Conservation (phyloP, 768 basidiomycete species). For the Cyclocybe cylindracea region DNA sequence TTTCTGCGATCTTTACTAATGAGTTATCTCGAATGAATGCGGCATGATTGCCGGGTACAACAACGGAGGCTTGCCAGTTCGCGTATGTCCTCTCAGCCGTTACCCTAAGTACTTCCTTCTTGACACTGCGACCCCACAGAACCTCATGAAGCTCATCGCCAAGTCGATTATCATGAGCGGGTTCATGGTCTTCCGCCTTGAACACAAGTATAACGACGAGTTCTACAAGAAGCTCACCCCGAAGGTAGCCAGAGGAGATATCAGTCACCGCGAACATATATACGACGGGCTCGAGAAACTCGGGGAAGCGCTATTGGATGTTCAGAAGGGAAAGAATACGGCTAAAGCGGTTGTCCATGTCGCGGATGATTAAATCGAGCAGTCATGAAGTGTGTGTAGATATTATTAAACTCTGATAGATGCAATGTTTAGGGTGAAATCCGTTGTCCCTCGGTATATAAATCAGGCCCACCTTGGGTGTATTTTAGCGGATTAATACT, state of each 20-base stretch:
- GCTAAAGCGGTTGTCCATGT: constrained; percentile 37
- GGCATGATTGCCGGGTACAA: constrained; percentile 44
- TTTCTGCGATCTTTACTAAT: neutral
- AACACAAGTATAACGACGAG: constrained; percentile 35
- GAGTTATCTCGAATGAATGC: constrained; percentile 31
- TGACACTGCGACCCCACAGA: constrained; percentile 23
- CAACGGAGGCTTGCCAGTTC: constrained; percentile 25
- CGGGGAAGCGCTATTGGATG: constrained; percentile 33
- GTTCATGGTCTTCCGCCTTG: constrained; percentile 37
- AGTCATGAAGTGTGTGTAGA: too few species aligned
- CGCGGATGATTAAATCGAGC: constrained; percentile 23
- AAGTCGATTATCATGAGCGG: constrained; percentile 41
- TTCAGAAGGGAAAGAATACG: constrained; percentile 35
- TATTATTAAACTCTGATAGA: too few species aligned
- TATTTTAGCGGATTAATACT: constrained; percentile 43
- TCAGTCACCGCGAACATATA: constrained; percentile 49
- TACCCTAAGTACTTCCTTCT: neutral
- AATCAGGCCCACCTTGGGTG: too few species aligned
- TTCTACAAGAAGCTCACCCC: constrained; percentile 45
- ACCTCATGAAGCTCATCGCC: constrained; percentile 35
- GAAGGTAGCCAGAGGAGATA: constrained; percentile 42
- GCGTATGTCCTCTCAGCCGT: constrained; percentile 15
- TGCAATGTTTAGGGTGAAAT: too few species aligned
- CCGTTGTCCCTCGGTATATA: too few species aligned
- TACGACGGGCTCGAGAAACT: constrained; percentile 42